Conservation (phyloP, 1,139 yeast genomes). For the Candida tetrigidarum region DNA sequence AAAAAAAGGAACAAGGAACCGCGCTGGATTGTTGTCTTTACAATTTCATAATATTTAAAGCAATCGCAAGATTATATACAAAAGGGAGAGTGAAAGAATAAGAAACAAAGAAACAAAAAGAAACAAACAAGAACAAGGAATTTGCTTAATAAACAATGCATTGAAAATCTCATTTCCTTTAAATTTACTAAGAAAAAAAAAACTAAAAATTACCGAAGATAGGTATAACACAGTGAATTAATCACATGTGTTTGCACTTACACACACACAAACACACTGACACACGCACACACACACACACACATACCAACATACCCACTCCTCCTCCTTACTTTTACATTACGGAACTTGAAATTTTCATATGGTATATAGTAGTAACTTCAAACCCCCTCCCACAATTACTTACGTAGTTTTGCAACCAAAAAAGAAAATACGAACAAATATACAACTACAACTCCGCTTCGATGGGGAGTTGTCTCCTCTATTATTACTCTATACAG, state of each 20-base stretch:
- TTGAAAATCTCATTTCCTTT: slow-evolving; percentile 1
- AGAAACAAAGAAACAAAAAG: not conserved
- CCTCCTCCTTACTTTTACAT: too few relatives aligned
- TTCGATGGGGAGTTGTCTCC: too few relatives aligned
- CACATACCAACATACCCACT: too few relatives aligned
- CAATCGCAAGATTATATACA: not conserved
- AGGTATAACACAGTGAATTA: not conserved
- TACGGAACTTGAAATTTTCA: too few relatives aligned
- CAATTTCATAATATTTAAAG: not conserved
- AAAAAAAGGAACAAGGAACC: not conserved
- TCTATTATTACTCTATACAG: slow-evolving; percentile 11
- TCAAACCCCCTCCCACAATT: not conserved
- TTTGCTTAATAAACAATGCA: not conserved
- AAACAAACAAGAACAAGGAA: not conserved
- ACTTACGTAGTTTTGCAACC: slow-evolving; percentile 4
- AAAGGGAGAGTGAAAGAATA: not conserved
- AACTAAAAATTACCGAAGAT: not conserved
- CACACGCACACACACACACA: too few relatives aligned
- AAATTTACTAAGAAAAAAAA: too few relatives aligned
- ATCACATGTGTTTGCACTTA: not conserved
- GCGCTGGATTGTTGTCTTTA: not conserved
- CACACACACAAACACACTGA: too few relatives aligned
- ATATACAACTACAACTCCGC: too few relatives aligned
- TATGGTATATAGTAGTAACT: too few relatives aligned
- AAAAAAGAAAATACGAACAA: not conserved